Conservation (phyloP, 306 rosid species). For the Cucurbita maxima region DNA sequence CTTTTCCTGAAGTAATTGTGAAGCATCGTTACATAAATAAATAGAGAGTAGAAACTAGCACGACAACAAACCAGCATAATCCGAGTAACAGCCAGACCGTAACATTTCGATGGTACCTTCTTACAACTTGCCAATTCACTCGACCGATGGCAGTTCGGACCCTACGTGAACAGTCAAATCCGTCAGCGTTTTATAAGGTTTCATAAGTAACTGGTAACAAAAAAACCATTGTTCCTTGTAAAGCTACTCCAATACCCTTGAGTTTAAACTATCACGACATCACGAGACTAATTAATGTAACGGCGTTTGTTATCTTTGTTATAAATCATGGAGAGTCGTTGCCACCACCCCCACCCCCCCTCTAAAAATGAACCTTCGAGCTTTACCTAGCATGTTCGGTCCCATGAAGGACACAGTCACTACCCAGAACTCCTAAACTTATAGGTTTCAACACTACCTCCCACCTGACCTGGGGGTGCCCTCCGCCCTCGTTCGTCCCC, state of each 20-base stretch:
- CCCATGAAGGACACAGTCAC: too few species aligned
- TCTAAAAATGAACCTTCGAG: too few species aligned
- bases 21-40: background rate
- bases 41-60: background rate
- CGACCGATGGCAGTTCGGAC: background rate
- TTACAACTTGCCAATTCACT: background rate
- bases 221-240: background rate
- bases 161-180: background rate
- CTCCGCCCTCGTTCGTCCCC: too few species aligned
- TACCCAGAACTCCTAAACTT: too few species aligned
- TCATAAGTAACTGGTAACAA: background rate
- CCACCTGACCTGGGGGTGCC: too few species aligned
- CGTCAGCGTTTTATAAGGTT: background rate
- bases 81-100: background rate
- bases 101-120: background rate
- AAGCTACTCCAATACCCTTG: background rate
- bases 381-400: too few species aligned
- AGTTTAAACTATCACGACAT: background rate
- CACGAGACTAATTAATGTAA: background rate
- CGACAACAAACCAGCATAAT: background rate
- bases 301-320: background rate
- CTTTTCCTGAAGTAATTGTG: background rate
- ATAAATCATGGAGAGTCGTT: too few species aligned
- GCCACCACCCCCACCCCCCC: too few species aligned
- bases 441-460: too few species aligned